Evolutionary conservation across 352 stramenopile genomes (phyloP), one percentile per base, ranked within the genome.

Genomic region (Halophytophthora batemanensis): DNA sequence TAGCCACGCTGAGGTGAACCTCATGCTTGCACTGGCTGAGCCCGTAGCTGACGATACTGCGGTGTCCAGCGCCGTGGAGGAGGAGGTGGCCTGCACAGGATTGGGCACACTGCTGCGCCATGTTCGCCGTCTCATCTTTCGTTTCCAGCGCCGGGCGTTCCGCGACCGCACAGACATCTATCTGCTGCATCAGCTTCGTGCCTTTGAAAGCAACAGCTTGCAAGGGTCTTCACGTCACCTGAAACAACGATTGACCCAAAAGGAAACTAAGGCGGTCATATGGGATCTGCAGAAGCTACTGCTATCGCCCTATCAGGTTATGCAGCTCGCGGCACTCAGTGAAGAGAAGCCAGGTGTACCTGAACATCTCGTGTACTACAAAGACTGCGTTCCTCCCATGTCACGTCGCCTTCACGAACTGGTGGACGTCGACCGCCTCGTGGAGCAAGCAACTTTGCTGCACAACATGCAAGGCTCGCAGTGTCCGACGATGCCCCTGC

Each of bases 231-330:
- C 76, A 18, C 64, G 69, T 39, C 70, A 90, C 39, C 58, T 90
- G 15, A 70, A 80, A 29, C 59, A 64, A 45, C 56, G 59, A 2
- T 41, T 90, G 21, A 75, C 60, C 14, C 66, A 76, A 50, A 72
- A 71, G 17, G 69, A 84, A 28, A 45, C 75, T 37, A 70, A 72
- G 28, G 37, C 45, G 0, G 76, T 80, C 7, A 43, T 83, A 48
- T 69, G 75, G 25, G 57, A 68, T 34, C 74, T 86, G 64, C 69
- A 66, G 22, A 86, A 84, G 43, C 49, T 90, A 18, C 35, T 83
- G 21, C 45, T 90, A 6, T 70, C 66, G 10, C 69, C 68, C 6
- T 74, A 73, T 18, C 78, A 90, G 55, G n/a, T 66, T 0, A 75
- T 68, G 50, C 69, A 71, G 3, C 45, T 82, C 33, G 37, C 62